phyloP scores from a whole-genome alignment of 169 alveolate genomes.

The Plasmodium falciparum region DNA sequence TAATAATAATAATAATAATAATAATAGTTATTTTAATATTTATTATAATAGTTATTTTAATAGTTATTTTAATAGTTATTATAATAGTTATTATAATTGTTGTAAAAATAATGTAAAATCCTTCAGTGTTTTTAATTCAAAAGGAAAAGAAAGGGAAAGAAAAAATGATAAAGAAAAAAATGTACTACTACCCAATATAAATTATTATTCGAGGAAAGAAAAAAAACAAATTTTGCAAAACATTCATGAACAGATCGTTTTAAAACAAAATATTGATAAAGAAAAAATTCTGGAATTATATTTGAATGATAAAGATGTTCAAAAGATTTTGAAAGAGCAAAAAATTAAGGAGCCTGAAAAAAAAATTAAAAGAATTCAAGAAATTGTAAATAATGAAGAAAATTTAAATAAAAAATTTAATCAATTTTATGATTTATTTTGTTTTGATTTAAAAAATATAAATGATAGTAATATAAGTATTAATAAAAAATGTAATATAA shows the following conservation, averaged over 20 bases:
- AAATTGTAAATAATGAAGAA: constrained; percentile 62
- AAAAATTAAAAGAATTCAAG: constrained; percentile 26
- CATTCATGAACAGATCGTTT: constrained; percentile 49
- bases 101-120: background rate
- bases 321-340: constrained; percentile 42
- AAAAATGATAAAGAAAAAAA: background rate
- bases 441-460: constrained; percentile 37
- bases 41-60: constrained; percentile 10
- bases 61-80: too few relatives aligned
- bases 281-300: constrained; percentile 37
- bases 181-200: constrained; percentile 11
- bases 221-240: constrained; percentile 43
- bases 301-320: constrained; percentile 50
- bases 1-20: too few relatives aligned
- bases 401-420: constrained; percentile 51
- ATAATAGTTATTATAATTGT: constrained; percentile 6
- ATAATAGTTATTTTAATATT: background rate
- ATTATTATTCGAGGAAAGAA: constrained; percentile 70
- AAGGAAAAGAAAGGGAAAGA: background rate
- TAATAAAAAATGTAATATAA: background rate
- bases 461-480: background rate
- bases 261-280: constrained; percentile 10
- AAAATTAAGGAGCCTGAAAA: constrained; percentile 31
- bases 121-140: too few relatives aligned
- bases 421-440: constrained; percentile 57